Base-by-base conservation (phyloP, 2,329 filamentous ascomycete species). In the Teratosphaeria epicoccoides region DNA sequence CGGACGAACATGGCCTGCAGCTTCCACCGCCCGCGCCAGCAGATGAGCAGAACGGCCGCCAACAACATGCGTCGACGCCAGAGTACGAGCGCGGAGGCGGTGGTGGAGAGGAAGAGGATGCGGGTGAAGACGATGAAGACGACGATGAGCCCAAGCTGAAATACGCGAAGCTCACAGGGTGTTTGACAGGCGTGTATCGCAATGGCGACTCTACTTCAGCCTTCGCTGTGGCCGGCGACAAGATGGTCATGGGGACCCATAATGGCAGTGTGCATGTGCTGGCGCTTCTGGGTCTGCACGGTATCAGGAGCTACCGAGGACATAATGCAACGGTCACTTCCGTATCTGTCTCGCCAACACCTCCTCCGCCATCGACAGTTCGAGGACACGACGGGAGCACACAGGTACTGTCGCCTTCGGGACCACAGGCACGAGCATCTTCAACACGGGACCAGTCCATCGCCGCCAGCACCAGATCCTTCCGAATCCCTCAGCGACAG, bases 201-300 rank as follows among this genome's bases (percentile, higher is more conserved):
- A 95, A 95, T 72, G 90, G 88, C 61, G 93, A 98, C 77, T 88
- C 89, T 60, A 96, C 91, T 24, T 96, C 90, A 69, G 76, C 87
- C 7, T 95, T 95, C 67, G 73, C 94, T 47, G 88, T 95, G 47
- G 87, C 87, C 40, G 91, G 91, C 49, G 91, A 98, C 75, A 97
- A 97, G 74, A 95, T 97, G 91, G 88, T 96, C 56, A 76, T 95
- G 61, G 93, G 91, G 59, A 96, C 93, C 26, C 91, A 98, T 69
- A 95, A 95, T 71, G 93, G 93, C 62, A 95, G 93, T 64, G 91
- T 97, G 63, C 87, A 98, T 74, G 84, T 95, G 55, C 73, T 96
- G 46, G 85, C 88, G 57, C 71, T 97, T 17, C 90, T 93, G 1
- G 80, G 82, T 5, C 86, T 97, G 65, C 83, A 91, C 59, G 75